phyloP scores from a whole-genome alignment of 2,329 filamentous ascomycete genomes.

The Hypoxylon rubiginosum region DNA sequence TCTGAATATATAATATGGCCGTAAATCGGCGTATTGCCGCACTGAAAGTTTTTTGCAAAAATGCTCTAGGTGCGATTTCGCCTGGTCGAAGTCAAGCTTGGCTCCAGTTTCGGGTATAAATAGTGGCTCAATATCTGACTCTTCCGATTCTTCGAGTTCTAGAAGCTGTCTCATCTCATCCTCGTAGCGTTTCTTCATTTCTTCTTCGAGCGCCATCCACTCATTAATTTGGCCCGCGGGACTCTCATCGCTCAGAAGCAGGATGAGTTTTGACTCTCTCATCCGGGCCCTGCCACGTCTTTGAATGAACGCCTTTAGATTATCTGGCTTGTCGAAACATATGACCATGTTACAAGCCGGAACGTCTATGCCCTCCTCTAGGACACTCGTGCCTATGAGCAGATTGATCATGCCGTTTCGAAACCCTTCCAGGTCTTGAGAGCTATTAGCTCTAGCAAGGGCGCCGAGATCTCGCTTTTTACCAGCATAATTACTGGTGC shows the following conservation, averaged over 20 bases:
- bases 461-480: conserved; percentile 59
- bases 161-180: conserved; percentile 69
- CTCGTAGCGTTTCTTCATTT: conserved; percentile 79
- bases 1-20: conserved; percentile 76
- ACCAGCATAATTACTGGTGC: conserved; percentile 58
- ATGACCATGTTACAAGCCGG: conserved; percentile 73
- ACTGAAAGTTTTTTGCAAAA: conserved; percentile 77
- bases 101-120: conserved; percentile 66
- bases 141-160: conserved; percentile 61
- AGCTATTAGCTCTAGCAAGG: conserved; percentile 44
- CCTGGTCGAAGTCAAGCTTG: conserved; percentile 78
- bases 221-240: conserved; percentile 52
- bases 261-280: conserved; percentile 63
- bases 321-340: conserved; percentile 66
- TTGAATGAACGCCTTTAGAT: conserved; percentile 71
- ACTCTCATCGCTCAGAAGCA: conserved; percentile 58
- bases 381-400: conserved; percentile 72
- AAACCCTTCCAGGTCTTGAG: conserved; percentile 64
- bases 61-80: conserved; percentile 82
- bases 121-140: conserved; percentile 53
- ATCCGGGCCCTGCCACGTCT: conserved; percentile 67
- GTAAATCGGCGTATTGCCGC: conserved; percentile 71
- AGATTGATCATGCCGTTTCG: conserved; percentile 67
- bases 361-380: conserved; percentile 78
- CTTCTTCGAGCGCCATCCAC: conserved; percentile 77